Percentiles rank a stretch among this genome's conserved stretches.
These are phyloP conservation scores for Acanthamoeba castellanii DNA, from an alignment of 208 protist genomes.

Conservation along the genomic window DNA sequence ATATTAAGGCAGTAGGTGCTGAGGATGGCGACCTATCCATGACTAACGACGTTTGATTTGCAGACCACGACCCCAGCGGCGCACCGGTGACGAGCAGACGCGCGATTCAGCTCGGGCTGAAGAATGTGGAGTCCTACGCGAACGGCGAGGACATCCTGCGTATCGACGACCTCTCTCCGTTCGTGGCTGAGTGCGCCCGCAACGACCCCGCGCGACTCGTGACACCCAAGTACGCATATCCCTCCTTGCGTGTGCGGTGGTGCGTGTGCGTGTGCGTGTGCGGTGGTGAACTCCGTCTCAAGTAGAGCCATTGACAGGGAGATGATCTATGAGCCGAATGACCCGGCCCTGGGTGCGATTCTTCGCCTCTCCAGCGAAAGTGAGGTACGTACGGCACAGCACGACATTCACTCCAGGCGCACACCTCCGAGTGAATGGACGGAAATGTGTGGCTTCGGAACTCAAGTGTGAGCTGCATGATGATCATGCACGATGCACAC, in stretches of 20 bases:
- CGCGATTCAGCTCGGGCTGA: conserved; percentile 86
- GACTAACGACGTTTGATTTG: not conserved
- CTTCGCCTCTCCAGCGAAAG: conserved; percentile 12
- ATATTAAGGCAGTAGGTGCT: not conserved
- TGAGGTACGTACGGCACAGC: not conserved
- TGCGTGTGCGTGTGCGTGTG: too few relatives aligned
- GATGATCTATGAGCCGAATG: conserved; percentile 11
- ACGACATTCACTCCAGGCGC: too few relatives aligned
- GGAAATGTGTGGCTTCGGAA: too few relatives aligned
- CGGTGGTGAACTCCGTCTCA: too few relatives aligned
- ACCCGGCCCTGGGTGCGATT: not conserved
- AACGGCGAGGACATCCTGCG: conserved; percentile 68
- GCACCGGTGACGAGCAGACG: conserved; percentile 69
- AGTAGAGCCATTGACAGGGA: not conserved
- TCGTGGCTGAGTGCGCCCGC: conserved; percentile 70
- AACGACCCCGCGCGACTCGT: conserved; percentile 24
- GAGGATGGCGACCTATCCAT: not conserved
- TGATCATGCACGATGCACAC: not conserved
- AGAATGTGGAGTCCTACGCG: conserved; percentile 25
- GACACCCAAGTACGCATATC: not conserved
- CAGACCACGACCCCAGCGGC: conserved; percentile 75
- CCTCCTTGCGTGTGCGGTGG: not conserved
- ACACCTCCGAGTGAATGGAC: too few relatives aligned
- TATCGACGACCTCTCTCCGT: conserved; percentile 78
- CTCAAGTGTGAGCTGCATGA: too few relatives aligned